Conservation (phyloP, 2,329 filamentous ascomycete genomes). For the Magnaporthales sp. region DNA sequence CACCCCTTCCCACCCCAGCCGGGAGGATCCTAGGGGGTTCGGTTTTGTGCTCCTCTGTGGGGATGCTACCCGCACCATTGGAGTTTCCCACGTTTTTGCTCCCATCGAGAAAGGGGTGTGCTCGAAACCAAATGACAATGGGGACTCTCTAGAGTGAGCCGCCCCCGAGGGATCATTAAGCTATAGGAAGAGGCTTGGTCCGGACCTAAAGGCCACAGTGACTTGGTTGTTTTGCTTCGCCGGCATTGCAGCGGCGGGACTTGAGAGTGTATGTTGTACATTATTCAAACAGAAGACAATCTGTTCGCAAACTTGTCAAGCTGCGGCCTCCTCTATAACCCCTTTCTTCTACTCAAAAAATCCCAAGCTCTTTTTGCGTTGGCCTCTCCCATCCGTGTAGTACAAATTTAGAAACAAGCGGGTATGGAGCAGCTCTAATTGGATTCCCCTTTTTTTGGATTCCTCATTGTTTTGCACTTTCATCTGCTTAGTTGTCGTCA, state of each 20-base stretch:
- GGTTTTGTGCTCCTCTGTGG: neutral
- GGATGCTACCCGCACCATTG: neutral
- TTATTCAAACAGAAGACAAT: neutral
- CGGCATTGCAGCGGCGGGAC: neutral
- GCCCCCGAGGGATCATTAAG: neutral
- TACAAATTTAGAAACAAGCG: neutral
- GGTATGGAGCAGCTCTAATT: neutral
- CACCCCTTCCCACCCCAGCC: neutral
- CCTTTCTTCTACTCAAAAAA: neutral
- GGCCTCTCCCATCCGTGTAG: neutral
- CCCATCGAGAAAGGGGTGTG: neutral
- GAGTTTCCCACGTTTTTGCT: neutral
- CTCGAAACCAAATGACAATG: neutral
- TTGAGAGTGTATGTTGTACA: neutral
- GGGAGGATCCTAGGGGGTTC: neutral
- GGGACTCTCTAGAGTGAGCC: neutral
- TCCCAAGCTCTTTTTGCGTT: neutral
- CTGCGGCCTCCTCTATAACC: no score
- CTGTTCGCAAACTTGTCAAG: neutral
- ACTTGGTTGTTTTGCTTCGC: neutral
- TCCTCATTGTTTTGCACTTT: neutral
- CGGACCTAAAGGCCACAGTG: neutral
- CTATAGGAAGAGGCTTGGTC: neutral
- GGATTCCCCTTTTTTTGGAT: neutral
- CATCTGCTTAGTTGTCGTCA: neutral